Conservation (phyloP, 2,329 filamentous ascomycete species). For the Diaporthe vaccinii region DNA sequence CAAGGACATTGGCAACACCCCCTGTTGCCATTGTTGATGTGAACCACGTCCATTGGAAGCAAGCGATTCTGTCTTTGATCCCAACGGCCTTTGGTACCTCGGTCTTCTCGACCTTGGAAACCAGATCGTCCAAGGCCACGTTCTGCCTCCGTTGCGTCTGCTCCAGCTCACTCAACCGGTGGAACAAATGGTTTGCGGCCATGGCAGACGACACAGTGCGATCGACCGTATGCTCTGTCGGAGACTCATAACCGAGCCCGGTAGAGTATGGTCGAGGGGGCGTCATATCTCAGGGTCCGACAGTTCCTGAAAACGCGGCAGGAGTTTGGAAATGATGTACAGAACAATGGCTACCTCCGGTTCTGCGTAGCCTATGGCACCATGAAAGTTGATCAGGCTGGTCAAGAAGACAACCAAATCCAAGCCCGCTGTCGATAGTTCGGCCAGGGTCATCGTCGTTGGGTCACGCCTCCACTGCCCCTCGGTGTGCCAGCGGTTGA, state of each 20-base stretch:
- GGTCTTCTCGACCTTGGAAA: constrained; percentile 49
- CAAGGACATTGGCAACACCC: constrained; percentile 68
- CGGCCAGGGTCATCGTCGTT: constrained; percentile 62
- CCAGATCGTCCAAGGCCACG: constrained; percentile 50
- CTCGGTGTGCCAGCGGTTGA: not conserved
- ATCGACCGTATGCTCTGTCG: constrained; percentile 54
- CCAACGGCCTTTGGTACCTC: constrained; percentile 49
- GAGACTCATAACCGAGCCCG: constrained; percentile 54
- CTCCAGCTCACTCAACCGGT: constrained; percentile 34
- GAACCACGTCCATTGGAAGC: constrained; percentile 81
- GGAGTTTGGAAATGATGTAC: constrained; percentile 63
- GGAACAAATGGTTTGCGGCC: constrained; percentile 37
- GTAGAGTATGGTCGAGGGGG: constrained; percentile 50
- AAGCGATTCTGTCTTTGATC: constrained; percentile 64
- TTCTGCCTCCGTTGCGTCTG: constrained; percentile 4
- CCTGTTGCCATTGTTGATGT: constrained; percentile 75
- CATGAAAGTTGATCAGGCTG: constrained; percentile 66
- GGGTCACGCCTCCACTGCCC: not conserved
- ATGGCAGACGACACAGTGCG: constrained; percentile 43
- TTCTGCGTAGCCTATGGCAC: constrained; percentile 63
- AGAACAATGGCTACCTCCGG: constrained; percentile 60
- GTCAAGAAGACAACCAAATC: constrained; percentile 67
- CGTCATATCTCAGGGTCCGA: constrained; percentile 56
- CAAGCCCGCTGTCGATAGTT: constrained; percentile 65
- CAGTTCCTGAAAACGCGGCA: constrained; percentile 62